Evolutionary conservation across 768 basidiomycete genomes (phyloP).

Genomic region (Rhizopogon vesiculosus): DNA sequence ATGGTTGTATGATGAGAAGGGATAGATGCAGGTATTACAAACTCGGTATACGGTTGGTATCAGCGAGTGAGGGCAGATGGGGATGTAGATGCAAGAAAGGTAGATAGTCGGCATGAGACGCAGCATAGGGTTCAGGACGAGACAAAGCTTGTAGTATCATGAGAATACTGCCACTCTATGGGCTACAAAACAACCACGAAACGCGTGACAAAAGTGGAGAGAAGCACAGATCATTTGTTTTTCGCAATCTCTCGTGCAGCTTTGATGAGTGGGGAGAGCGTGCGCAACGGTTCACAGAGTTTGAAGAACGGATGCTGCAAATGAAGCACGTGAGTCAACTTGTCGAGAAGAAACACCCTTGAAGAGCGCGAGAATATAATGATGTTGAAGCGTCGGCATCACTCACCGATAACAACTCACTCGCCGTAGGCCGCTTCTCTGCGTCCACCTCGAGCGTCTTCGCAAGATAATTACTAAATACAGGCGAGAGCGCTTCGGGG

Average conservation of each 20-base stretch:
- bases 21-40: slow-evolving; percentile 5
- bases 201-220: background rate
- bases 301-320: slow-evolving; percentile 83
- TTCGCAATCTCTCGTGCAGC: slow-evolving; percentile 86
- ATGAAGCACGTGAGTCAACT: slow-evolving; percentile 4
- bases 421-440: slow-evolving; percentile 87
- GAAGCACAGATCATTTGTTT: slow-evolving; percentile 30
- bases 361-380: background rate
- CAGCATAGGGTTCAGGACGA: background rate
- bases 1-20: background rate
- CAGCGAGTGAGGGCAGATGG: slow-evolving; percentile 1
- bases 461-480: slow-evolving; percentile 87
- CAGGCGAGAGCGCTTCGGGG: slow-evolving; percentile 66
- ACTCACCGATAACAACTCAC: slow-evolving; percentile 70
- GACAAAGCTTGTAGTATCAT: too few species aligned
- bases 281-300: slow-evolving; percentile 80
- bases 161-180: background rate
- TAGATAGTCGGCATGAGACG: slow-evolving; percentile 14
- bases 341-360: background rate
- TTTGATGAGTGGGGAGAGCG: slow-evolving; percentile 86
- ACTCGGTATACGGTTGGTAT: slow-evolving; percentile 5
- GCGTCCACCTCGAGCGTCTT: slow-evolving; percentile 92
- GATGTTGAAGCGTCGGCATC: background rate
- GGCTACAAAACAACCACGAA: too few species aligned
- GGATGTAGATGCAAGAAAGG: slow-evolving; percentile 14